phyloP scores from a whole-genome alignment of 805 yeast genomes.

The Pichia nanzhaoensis region DNA sequence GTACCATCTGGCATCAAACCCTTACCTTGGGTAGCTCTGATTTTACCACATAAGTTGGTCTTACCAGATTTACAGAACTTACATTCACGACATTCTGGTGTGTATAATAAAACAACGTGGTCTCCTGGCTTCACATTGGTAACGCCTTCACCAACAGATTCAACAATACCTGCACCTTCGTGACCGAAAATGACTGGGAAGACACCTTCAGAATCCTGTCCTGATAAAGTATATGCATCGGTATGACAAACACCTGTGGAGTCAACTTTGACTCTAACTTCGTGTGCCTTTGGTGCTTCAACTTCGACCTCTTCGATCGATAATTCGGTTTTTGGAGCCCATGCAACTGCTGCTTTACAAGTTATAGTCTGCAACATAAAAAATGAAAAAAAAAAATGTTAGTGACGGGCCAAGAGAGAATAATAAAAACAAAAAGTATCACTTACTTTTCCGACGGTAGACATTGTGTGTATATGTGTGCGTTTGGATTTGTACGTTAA shows the following conservation, averaged over 20 bases:
- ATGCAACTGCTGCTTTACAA: conserved; percentile 95
- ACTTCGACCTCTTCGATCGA: conserved; percentile 84
- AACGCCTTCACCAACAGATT: conserved; percentile 91
- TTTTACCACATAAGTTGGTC: conserved; percentile 93
- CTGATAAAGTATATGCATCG: conserved; percentile 93
- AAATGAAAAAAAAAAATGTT: background rate
- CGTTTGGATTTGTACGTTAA: too few species aligned
- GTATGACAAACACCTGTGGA: conserved; percentile 98
- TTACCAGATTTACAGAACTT: conserved; percentile 92
- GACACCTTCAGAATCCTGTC: conserved; percentile 93
- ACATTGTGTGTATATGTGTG: too few species aligned
- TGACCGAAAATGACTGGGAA: conserved; percentile 94
- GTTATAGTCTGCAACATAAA: conserved; percentile 39
- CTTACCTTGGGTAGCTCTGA: conserved; percentile 95
- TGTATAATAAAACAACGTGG: conserved; percentile 87
- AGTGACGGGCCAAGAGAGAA: background rate
- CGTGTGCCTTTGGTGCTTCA: conserved; percentile 93
- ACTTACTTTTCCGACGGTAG: conserved; percentile 28
- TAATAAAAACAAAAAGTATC: too few species aligned
- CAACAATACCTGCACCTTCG: conserved; percentile 98
- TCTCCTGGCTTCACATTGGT: conserved; percentile 88
- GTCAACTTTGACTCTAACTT: conserved; percentile 83
- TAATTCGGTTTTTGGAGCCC: conserved; percentile 81
- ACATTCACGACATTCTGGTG: conserved; percentile 95
- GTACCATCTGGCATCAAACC: conserved; percentile 99